Evolutionary conservation across 1,284 basidiomycete genomes (phyloP), one percentile per base, ranked within the genome.

Genomic region (Kalmanozyma brasiliensis): DNA sequence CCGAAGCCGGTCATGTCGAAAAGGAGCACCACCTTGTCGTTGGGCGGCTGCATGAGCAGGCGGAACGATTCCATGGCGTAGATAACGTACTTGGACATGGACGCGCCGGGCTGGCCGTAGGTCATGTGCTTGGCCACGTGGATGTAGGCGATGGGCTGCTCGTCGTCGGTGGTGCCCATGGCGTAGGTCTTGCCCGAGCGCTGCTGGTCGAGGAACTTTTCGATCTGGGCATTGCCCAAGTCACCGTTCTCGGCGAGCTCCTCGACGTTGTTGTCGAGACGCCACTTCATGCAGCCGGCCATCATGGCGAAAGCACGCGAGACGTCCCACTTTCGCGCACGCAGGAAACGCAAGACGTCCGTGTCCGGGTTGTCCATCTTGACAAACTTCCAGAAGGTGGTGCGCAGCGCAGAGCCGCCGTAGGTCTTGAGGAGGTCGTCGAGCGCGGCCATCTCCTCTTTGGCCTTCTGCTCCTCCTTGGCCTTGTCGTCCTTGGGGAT

Each of bases 291-390:
- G 55, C 77, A 74, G 4, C 60, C 59, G 36, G 74, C 78, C 46
- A 84, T 71, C 83, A 84, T 84, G 26, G 83, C 82, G 41, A 83
- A 74, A 14, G 81, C 83, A 10, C 82, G 81, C 14, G 72, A 69
- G 1, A 79, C 74, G 40, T 82, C 79, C 83, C 83, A 84, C 69
- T 77, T 77, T 36, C 83, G 76, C 2, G 82, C 83, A 37, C 83
- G 77, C 2, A 83, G 60, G 73, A 83, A 84, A 22, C 82, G 77
- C 23, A 83, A 74, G 53, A 80, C 67, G 35, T 77, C 66, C 36
- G 78, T 78, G 49, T 79, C 70, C 9, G 79, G 68, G 64, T 76
- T 58, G 60, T 80, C 76, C 52, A 73, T 65, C 51, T 77, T 77
- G 62, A 73, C 67, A 26, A 83, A 81, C 30, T 78, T 76, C 83